These are phyloP conservation scores for Globisporangium splendens DNA, from an alignment of 352 stramenopile genomes.

Conservation along the genomic window DNA sequence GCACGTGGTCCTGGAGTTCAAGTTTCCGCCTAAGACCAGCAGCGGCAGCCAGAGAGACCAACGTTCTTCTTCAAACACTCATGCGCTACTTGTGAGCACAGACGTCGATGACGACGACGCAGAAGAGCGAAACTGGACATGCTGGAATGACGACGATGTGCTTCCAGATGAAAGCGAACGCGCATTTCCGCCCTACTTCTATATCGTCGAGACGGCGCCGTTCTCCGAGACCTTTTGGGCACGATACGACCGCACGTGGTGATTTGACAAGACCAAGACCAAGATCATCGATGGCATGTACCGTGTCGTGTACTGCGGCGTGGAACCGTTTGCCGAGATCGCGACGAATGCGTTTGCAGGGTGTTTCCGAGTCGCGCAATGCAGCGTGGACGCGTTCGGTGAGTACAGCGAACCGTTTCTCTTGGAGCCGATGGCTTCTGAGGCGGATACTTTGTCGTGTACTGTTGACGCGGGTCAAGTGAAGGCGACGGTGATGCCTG, in stretches of 20 bases:
- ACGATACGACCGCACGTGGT: slow-evolving; percentile 75
- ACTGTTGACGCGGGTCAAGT: too few species aligned
- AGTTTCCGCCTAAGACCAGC: not conserved
- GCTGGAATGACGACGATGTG: too few species aligned
- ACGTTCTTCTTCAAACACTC: too few species aligned
- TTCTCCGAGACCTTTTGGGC: slow-evolving; percentile 74
- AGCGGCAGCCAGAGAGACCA: not conserved
- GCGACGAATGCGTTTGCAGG: slow-evolving; percentile 51
- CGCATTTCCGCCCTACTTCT: slow-evolving; percentile 50
- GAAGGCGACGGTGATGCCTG: not conserved
- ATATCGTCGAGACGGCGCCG: slow-evolving; percentile 54
- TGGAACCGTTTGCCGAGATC: slow-evolving; percentile 34
- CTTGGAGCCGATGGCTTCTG: slow-evolving; percentile 23
- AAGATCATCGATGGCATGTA: slow-evolving; percentile 64
- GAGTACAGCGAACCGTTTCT: slow-evolving; percentile 53
- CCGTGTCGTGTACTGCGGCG: slow-evolving; percentile 43
- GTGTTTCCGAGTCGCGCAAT: slow-evolving; percentile 51
- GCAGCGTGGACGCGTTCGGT: slow-evolving; percentile 46
- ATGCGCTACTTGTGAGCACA: too few species aligned
- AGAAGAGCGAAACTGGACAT: slow-evolving; percentile 8
- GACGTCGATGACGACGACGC: not conserved
- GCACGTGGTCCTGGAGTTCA: slow-evolving; percentile 26
- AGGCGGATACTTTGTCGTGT: too few species aligned
- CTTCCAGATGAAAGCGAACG: slow-evolving; percentile 25
- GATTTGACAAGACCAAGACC: slow-evolving; percentile 78